Evolutionary conservation across 192 early-diverging fungal genomes (phyloP).

Genomic region (Mortierella alpina): DNA sequence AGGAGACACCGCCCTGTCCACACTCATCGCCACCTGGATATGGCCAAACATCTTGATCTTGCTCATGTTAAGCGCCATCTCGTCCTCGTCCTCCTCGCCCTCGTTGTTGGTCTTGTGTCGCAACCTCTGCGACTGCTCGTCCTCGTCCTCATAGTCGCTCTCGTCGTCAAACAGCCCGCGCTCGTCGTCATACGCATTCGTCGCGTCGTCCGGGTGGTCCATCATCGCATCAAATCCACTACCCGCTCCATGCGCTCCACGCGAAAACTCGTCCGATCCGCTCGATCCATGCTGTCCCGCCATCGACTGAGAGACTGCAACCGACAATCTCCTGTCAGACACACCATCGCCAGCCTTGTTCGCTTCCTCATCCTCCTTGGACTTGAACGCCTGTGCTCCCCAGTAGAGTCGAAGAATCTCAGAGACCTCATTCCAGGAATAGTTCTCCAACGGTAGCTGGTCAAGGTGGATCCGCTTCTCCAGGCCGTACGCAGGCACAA

Average conservation of each 20-base stretch:
- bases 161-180: conserved; percentile 63
- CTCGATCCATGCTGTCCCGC: neutral
- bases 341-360: conserved; percentile 22
- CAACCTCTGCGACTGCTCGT: conserved; percentile 10
- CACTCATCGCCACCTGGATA: conserved; percentile 59
- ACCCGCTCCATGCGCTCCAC: neutral
- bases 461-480: conserved; percentile 76
- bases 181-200: conserved; percentile 60
- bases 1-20: conserved; percentile 64
- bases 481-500: conserved; percentile 74
- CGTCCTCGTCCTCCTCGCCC: conserved; percentile 42
- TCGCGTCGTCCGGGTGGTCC: conserved; percentile 54
- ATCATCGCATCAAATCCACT: conserved; percentile 33
- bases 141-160: conserved; percentile 55
- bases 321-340: conserved; percentile 12
- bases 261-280: neutral
- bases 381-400: conserved; percentile 57
- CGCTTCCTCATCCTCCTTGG: conserved; percentile 24
- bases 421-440: conserved; percentile 46
- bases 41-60: conserved; percentile 59
- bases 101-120: conserved; percentile 18
- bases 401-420: conserved; percentile 60
- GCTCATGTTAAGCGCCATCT: conserved; percentile 32
- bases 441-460: conserved; percentile 60
- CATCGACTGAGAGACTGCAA: neutral